Percentiles rank a stretch among this genome's conserved stretches.
These are phyloP conservation scores for Neolentinus lepideus DNA, from an alignment of 1,284 basidiomycete species.

Conservation along the genomic window DNA sequence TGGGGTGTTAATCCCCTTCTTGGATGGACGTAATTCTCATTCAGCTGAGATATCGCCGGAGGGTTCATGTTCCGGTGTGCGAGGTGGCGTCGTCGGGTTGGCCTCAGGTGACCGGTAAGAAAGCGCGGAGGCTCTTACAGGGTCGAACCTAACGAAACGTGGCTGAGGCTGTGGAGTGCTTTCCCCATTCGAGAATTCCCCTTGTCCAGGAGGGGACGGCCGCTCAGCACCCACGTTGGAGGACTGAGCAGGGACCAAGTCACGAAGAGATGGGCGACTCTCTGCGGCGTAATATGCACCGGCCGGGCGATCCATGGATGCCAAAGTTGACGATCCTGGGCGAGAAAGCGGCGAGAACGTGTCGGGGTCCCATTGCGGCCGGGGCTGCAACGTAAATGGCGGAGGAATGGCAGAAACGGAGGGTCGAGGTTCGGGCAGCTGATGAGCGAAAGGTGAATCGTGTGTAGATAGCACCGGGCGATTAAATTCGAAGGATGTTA, in stretches of 20 bases:
- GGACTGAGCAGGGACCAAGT: not conserved
- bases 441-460: constrained; percentile 33
- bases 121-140: not conserved
- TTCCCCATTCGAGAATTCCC: constrained; percentile 2
- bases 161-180: not conserved
- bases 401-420: constrained; percentile 39
- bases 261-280: not conserved
- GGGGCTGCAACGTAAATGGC: constrained; percentile 59
- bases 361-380: constrained; percentile 49
- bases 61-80: not conserved
- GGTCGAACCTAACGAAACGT: not conserved
- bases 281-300: not conserved
- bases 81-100: not conserved
- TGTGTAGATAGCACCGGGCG: constrained; percentile 9
- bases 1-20: not conserved
- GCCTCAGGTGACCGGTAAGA: not conserved
- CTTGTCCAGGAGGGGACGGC: not conserved
- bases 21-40: not conserved
- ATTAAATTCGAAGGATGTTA: not conserved
- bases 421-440: constrained; percentile 26
- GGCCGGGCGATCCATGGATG: constrained; percentile 26
- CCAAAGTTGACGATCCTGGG: constrained; percentile 2
- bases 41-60: not conserved
- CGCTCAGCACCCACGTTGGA: not conserved
- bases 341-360: constrained; percentile 18